Base-by-base conservation (phyloP, 75 land plant species). In the Pinus albicaulis region DNA sequence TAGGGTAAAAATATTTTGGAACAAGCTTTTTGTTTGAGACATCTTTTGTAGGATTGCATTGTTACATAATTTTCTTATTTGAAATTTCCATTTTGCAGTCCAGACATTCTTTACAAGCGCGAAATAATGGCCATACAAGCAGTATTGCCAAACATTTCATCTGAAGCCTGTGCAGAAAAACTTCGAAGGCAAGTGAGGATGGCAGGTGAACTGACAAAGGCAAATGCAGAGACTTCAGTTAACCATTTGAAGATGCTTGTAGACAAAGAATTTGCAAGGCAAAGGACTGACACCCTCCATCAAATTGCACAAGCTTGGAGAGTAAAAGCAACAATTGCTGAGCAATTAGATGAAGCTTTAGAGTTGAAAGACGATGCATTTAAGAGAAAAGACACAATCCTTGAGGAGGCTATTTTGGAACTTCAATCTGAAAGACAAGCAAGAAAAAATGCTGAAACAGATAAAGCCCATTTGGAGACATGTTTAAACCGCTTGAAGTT, bases 341-440 rank as follows among this genome's bases (percentile, higher is more conserved):
- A 44, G 7, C 48, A 44, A 44, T 44, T 44, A 5, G 48, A 44
- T 44, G 48, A 5, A 44, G 48, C 48, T 44, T 44, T 44, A 44
- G 48, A 5, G 6, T 44, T 44, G 48, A 44, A 44, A 44, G 48
- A 44, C 5, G 0, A 44, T 44, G 48, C 48, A 44, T 44, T 44
- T 44, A 44, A 44, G 7, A 44, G 48, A 44, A 44, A 44, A 44
- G 48, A 44, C 6, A 44, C 48, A 5, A 44, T 63, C 78, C 52
- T 78, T 14, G 76, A 75, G 57, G 36, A 71, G 15, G 74, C 66
- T 4, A 22, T 76, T 12, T 77, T 78, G 52, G 81, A 83, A 81
- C 85, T 79, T 20, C 77, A 83, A 34, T 22, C 56, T 56, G 81
- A 83, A 74, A 74, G 85, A 55, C 58, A 58, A 25, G 74, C 77